Evolutionary conservation across 176 grass and related monocot genomes (phyloP).

Genomic region (Oryza longistaminata): DNA sequence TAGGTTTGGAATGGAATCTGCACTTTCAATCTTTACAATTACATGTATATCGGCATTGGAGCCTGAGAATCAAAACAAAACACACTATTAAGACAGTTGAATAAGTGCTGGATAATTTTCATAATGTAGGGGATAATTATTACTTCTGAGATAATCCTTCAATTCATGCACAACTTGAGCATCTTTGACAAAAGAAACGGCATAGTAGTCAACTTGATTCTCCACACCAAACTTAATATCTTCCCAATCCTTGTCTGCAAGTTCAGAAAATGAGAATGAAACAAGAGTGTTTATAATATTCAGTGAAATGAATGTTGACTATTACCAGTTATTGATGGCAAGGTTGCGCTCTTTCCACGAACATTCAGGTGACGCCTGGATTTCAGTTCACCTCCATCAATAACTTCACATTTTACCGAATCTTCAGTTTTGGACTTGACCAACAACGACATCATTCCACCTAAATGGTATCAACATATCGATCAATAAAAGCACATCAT

Average conservation of each 20-base stretch:
- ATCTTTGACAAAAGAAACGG: conserved; percentile 99
- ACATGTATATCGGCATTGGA: conserved; percentile 88
- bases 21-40: conserved; percentile 99
- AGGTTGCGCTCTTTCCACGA: conserved; percentile 96
- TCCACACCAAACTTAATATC: conserved; percentile 99
- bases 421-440: conserved; percentile 90
- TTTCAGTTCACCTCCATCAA: conserved; percentile 98
- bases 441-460: conserved; percentile 96
- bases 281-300: conserved; percentile 2
- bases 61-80: conserved; percentile 56
- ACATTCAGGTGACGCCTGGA: conserved; percentile 95
- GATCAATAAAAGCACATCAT: conserved; percentile 33
- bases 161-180: conserved; percentile 96
- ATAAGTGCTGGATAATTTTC: conserved; percentile 1
- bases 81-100: conserved; percentile 19
- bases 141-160: conserved; percentile 97
- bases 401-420: conserved; percentile 94
- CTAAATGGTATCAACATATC: conserved; percentile 46
- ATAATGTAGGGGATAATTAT: conserved; percentile 20
- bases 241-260: conserved; percentile 99
- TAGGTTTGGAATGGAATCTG: conserved; percentile 95
- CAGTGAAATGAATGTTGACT: neutral
- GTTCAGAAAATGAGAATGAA: conserved; percentile 36
- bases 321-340: conserved; percentile 97
- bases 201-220: conserved; percentile 97